Base-by-base conservation (phyloP, 345 rosid species). In the Combretum micranthum region DNA sequence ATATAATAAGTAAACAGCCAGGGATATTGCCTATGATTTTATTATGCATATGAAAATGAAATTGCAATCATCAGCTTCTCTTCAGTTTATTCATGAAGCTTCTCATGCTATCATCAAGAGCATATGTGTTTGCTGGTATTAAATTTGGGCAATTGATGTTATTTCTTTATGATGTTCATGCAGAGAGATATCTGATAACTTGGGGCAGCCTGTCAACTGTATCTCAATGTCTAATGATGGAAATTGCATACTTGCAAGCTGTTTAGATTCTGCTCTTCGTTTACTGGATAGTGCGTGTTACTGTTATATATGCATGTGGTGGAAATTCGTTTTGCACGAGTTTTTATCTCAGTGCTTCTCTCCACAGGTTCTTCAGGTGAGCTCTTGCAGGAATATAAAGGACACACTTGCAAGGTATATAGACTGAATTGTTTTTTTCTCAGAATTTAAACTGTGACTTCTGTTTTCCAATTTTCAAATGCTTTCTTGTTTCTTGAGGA, bases 141-240 rank as follows among this genome's bases (percentile, higher is more conserved):
- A 4, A 32, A 32, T 32, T 5, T 32, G 39, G 39, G 39, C 10
- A 32, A 32, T 26, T 56, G 44, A 47, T 12, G 47, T 22, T 39
- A 18, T 53, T 44, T 20, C 20, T 46, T 54, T 64, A 52, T 52
- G 20, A 32, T 70, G 37, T 25, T 62, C 37, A 9, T 56, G 13
- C 67, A 89, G 96, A 77, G 99, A 93, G 77, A 69, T 89, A 57
- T 83, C 90, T 2, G 99, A 89, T 69, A 63, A 85, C 66, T 63
- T 93, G 66, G 99, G 99, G 55, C 96, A 89, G 48, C 94, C 95
- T 64, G 97, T 93, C 53, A 93, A 89, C 71, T 93, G 97, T 69
- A 85, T 90, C 72, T 82, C 97, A 18, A 62, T 89, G 84, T 89
- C 99, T 45, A 93, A 93, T 49, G 97, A 93, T 42, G 74, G 87